Evolutionary conservation across 2,329 filamentous ascomycete species (phyloP), one percentile per base, ranked within the genome.

Genomic region (Pestalotiopsis sp.): DNA sequence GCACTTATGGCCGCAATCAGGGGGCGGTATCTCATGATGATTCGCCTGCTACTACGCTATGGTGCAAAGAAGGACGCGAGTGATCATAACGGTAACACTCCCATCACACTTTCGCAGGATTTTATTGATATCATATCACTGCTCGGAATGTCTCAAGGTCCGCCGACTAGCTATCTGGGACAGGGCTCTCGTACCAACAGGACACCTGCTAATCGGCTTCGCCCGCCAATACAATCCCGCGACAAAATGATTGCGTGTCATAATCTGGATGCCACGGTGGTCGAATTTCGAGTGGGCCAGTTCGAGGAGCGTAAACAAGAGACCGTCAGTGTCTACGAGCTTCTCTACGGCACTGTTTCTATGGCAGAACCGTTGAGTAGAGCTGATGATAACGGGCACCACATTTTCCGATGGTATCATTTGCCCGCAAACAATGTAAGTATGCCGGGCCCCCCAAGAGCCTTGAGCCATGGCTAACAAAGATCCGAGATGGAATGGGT

Each of bases 1-100:
- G 45, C 17, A 1, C 45, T 52, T 52, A 1, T n/a, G 1, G 20
- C 1, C 3, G 45, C 45, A 7, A 52, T 52, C 17, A 2, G 1
- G 1, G 11, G 6, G 1, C n/a, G 45, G 20, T 1, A 52, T 6
- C 2, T 20, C 1, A 0, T 1, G 4, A 52, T 20, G 45, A 20
- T 20, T 52, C 45, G n/a, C 6, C 45, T 52, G 5, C 45, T 52
- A 9, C 45, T 52, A 9, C 45, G 45, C 20, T 52, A 52, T 20
- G 45, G n/a, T 2, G 45, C 45, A 2, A 3, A 52, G 0, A 52
- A 52, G 45, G 20, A 23, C 0, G 6, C 20, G 17, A 3, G 0
- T 0, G 20, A 20, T 3, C 1, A 2, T 2, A 1, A n/a, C 7
- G 45, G 45, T 7, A n/a, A 52, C 4, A 17, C 9, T 4, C 17